phyloP scores from a whole-genome alignment of 768 basidiomycete genomes.

The Leccinum truebloodii region DNA sequence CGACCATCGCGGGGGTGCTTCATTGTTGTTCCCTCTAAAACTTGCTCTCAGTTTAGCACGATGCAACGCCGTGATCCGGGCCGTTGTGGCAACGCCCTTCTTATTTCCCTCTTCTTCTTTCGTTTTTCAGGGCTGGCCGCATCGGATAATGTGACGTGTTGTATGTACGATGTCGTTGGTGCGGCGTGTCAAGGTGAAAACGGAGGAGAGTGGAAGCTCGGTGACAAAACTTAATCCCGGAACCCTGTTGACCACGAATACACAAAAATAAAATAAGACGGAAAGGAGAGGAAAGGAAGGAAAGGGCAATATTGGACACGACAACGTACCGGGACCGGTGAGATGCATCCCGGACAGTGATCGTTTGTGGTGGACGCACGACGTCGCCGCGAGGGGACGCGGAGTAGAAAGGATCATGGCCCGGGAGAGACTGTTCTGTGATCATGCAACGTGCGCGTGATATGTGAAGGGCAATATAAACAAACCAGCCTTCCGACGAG shows the following conservation, averaged over 20 bases:
- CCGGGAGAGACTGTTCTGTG: background rate
- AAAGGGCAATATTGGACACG: background rate
- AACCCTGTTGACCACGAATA: background rate
- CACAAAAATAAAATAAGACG: background rate
- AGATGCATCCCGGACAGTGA: background rate
- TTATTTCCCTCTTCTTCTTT: background rate
- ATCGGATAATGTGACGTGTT: background rate
- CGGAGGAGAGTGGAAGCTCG: background rate
- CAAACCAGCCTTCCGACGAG: background rate
- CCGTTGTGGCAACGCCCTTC: background rate
- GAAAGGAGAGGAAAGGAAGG: background rate
- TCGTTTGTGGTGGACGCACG: background rate
- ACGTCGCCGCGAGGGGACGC: constrained; percentile 4
- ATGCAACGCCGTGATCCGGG: background rate
- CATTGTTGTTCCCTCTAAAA: background rate
- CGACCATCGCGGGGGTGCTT: background rate
- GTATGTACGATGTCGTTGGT: background rate
- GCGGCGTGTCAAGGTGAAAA: background rate
- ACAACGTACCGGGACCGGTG: background rate
- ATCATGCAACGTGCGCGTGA: background rate
- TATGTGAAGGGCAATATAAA: background rate
- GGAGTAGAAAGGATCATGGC: background rate
- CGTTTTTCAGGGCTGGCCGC: background rate
- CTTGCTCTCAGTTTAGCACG: background rate
- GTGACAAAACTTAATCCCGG: background rate